phyloP scores from a whole-genome alignment of 2,329 filamentous ascomycete genomes.

The Hymenoscyphus albidus region DNA sequence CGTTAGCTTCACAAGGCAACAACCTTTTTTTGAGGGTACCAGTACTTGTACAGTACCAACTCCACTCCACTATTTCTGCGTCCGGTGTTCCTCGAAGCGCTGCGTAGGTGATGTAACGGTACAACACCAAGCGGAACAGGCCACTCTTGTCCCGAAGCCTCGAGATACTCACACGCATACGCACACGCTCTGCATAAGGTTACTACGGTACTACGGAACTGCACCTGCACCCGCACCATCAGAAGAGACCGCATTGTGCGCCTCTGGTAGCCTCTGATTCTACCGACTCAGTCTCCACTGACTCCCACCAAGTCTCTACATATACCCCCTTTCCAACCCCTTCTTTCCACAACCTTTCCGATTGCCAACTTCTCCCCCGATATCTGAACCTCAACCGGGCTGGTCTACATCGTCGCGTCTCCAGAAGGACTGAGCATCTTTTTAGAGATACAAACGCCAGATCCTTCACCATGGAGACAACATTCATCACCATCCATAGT shows the following conservation, averaged over 20 bases:
- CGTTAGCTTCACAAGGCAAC: neutral
- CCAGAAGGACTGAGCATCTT: slow-evolving; percentile 34
- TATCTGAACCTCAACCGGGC: neutral
- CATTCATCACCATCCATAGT: slow-evolving; percentile 91
- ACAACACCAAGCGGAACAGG: neutral
- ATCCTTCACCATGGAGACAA: slow-evolving; percentile 64
- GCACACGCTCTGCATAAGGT: no score
- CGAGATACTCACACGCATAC: neutral
- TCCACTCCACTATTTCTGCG: neutral
- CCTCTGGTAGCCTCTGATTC: neutral
- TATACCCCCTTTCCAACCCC: neutral
- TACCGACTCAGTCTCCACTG: neutral
- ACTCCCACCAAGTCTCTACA: neutral
- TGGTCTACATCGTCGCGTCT: slow-evolving; percentile 13
- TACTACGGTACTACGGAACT: no score
- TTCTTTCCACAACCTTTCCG: neutral
- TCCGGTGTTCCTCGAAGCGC: neutral
- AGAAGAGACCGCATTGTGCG: neutral
- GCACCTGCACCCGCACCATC: neutral
- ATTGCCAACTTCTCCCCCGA: neutral
- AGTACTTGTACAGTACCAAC: no score
- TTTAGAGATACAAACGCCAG: slow-evolving; percentile 36
- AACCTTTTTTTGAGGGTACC: neutral
- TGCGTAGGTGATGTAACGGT: neutral
- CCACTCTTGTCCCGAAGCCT: neutral